These are phyloP conservation scores for Ophiostoma australiae DNA, from an alignment of 2,329 filamentous ascomycete species.

Conservation along the genomic window DNA sequence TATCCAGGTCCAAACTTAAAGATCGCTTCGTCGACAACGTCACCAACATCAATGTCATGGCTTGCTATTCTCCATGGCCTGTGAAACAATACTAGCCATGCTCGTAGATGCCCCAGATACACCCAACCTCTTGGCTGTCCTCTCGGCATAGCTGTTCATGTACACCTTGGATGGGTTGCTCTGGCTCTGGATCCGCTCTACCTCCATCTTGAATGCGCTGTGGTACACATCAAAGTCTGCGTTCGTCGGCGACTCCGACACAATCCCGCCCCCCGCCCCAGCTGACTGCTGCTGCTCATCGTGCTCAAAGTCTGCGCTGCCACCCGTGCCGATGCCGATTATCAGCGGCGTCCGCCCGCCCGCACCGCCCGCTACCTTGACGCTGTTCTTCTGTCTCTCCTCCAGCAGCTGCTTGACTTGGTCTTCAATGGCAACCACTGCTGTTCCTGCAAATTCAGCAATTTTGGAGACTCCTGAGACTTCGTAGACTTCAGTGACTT, in stretches of 20 bases:
- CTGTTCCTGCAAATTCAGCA: neutral
- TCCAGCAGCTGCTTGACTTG: slow-evolving; percentile 48
- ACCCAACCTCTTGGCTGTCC: neutral
- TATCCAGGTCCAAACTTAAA: neutral
- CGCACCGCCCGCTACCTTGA: slow-evolving; percentile 51
- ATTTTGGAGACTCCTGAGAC: neutral
- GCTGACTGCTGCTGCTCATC: neutral
- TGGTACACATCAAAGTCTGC: slow-evolving; percentile 88
- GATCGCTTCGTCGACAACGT: neutral
- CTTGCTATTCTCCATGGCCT: neutral
- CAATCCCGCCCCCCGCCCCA: slow-evolving; percentile 36
- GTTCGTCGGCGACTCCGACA: slow-evolving; percentile 79
- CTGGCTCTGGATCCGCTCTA: slow-evolving; percentile 59
- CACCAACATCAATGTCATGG: neutral
- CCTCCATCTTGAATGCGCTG: slow-evolving; percentile 76
- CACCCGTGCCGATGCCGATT: slow-evolving; percentile 69
- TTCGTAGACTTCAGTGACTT: no score
- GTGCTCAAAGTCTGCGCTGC: slow-evolving; percentile 35
- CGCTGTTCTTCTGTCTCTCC: slow-evolving; percentile 43
- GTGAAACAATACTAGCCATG: slow-evolving; percentile 8
- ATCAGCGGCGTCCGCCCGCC: slow-evolving; percentile 59
- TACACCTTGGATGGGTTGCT: slow-evolving; percentile 42
- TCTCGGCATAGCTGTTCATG: slow-evolving; percentile 41
- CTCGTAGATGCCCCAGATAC: neutral
- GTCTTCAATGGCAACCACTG: slow-evolving; percentile 30